Conservation (phyloP, 768 basidiomycete species). For the Phylloporus sp. region DNA sequence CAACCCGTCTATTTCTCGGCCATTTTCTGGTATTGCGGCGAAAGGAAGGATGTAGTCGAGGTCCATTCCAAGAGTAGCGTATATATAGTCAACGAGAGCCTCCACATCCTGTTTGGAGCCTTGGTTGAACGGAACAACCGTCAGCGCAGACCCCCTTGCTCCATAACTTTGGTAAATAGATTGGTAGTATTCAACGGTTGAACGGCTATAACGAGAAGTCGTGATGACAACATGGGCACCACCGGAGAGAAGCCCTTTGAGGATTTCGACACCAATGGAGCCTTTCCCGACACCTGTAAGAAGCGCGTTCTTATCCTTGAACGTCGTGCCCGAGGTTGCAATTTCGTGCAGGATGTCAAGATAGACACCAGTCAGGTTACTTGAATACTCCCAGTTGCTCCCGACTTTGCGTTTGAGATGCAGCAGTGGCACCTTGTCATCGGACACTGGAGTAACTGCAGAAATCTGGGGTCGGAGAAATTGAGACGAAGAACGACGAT, state of each 20-base stretch:
- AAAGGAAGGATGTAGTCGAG: constrained; percentile 98
- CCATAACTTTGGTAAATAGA: constrained; percentile 95
- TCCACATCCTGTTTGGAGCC: constrained; percentile 99
- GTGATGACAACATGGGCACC: constrained; percentile 97
- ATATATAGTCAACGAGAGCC: constrained; percentile 97
- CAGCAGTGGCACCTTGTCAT: constrained; percentile 88
- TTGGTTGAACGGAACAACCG: constrained; percentile 99
- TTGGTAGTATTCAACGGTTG: constrained; percentile 97
- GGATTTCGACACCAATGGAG: constrained; percentile 95
- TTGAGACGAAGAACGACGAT: constrained; percentile 89
- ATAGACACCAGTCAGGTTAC: constrained; percentile 92
- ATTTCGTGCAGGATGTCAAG: constrained; percentile 97
- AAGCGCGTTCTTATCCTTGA: constrained; percentile 98
- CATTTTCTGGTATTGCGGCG: constrained; percentile 97
- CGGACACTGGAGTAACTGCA: constrained; percentile 61
- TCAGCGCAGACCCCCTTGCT: constrained; percentile 91
- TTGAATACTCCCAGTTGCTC: constrained; percentile 92
- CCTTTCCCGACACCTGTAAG: constrained; percentile 97
- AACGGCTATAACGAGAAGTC: constrained; percentile 93
- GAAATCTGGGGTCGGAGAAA: constrained; percentile 92
- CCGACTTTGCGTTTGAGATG: constrained; percentile 98
- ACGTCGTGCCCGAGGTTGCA: constrained; percentile 95
- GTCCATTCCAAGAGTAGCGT: constrained; percentile 90
- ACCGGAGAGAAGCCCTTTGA: constrained; percentile 94
- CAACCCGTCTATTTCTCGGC: constrained; percentile 94